Evolutionary conservation across 2,329 filamentous ascomycete genomes (phyloP).

Genomic region (Chrysoporthe puriensis): DNA sequence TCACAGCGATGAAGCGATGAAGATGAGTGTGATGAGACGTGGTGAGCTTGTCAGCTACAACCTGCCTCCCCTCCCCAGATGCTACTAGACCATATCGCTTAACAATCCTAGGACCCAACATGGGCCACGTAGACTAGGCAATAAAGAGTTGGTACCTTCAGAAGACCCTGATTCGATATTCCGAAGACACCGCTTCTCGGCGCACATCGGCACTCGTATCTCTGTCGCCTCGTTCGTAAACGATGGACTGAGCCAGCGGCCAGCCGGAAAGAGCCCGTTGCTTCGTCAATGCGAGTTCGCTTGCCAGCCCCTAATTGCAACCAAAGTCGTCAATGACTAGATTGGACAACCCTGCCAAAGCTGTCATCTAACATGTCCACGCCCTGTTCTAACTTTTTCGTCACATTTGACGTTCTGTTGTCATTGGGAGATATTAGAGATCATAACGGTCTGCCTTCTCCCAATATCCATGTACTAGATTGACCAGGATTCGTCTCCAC

Average conservation of each 20-base stretch:
- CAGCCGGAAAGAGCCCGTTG: background rate
- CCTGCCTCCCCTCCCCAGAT: background rate
- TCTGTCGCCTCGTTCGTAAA: background rate
- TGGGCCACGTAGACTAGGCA: background rate
- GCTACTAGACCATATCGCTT: background rate
- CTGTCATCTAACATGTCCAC: background rate
- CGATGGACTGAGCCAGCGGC: background rate
- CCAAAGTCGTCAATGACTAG: background rate
- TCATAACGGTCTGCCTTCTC: no score
- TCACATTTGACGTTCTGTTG: background rate
- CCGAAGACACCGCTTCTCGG: background rate
- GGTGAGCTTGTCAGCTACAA: background rate
- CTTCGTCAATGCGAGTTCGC: constrained; percentile 10
- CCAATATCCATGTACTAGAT: background rate
- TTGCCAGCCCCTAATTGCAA: background rate
- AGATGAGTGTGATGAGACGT: background rate
- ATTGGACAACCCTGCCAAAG: background rate
- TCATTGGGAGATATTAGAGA: background rate
- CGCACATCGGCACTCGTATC: background rate
- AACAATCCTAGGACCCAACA: background rate
- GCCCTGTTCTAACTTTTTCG: background rate
- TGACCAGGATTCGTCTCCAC: no score
- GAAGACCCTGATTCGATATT: background rate
- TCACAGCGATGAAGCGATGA: background rate
- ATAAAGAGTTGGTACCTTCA: background rate